Evolutionary conservation across 1,139 yeast species (phyloP).

Genomic region (Debaryomyces coudertii): DNA sequence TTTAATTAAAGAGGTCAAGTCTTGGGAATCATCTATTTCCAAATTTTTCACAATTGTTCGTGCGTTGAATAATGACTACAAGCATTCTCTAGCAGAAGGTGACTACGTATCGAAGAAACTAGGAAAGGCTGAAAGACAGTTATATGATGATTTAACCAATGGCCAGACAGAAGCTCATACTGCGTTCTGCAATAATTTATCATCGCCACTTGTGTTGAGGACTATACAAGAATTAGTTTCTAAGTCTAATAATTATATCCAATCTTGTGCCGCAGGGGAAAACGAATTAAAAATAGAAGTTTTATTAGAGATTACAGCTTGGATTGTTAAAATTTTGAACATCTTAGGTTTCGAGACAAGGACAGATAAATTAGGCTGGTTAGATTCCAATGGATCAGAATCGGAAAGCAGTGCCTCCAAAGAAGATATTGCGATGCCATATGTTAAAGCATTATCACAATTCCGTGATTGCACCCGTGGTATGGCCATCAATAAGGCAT

Average conservation of each 20-base stretch:
- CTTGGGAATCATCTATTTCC: constrained; percentile 71
- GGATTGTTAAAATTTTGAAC: constrained; percentile 69
- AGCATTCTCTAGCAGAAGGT: constrained; percentile 50
- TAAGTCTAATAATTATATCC: constrained; percentile 71
- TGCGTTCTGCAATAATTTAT: constrained; percentile 85
- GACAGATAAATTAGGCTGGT: constrained; percentile 80
- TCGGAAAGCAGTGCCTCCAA: constrained; percentile 28
- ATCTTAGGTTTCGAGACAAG: constrained; percentile 78
- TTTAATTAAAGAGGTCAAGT: constrained; percentile 72
- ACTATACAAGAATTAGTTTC: constrained; percentile 68
- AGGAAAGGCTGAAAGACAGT: constrained; percentile 53
- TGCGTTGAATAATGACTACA: constrained; percentile 69
- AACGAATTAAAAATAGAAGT: constrained; percentile 62
- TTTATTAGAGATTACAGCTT: constrained; percentile 62
- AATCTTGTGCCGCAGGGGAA: constrained; percentile 48
- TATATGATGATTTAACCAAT: constrained; percentile 52
- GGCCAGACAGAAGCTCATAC: constrained; percentile 68
- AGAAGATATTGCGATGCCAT: constrained; percentile 80
- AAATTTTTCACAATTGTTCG: constrained; percentile 85
- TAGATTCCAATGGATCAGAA: constrained; percentile 31
- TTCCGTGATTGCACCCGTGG: constrained; percentile 83
- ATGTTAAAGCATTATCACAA: constrained; percentile 70
- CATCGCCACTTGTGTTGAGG: constrained; percentile 77
- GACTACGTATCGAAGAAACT: constrained; percentile 59
- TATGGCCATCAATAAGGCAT: constrained; percentile 69